Base-by-base conservation (phyloP, 768 basidiomycete species). In the Boletus sp. region DNA sequence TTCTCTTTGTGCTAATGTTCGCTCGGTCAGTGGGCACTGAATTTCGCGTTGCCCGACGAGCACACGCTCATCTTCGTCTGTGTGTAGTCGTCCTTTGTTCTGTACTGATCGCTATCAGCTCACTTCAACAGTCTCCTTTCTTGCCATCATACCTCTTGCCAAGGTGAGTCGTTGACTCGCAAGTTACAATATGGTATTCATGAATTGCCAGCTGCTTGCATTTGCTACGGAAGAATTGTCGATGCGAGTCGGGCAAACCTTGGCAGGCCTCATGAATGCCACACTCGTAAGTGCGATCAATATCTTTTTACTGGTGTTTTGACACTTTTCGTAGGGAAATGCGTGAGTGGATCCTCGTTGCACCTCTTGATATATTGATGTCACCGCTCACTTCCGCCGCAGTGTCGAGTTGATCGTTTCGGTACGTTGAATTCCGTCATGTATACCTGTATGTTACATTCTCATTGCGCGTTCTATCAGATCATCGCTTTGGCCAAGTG, bases 141-240 rank as follows among this genome's bases (percentile, higher is more conserved):
- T 90, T 41, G 83, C 92, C 9, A 94, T 94, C 54, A 80, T 94
- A 55, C 92, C 92, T 7, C 76, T 93, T 6, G 92, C 91, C 38
- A 90, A 91, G 73, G 87, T 87, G 39, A 27, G 49, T 30, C 1
- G 10, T 13, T 27, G 13, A 32, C 34, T 34, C 21, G 30, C 30
- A 1, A 29, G n/a, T 44, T 33, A 7, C 32, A 19, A 8, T 33
- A 7, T 27, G 7, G 33, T 55, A 13, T 59, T 57, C 19, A 63
- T 30, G 9, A 17, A 21, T 38, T 42, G 32, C 2, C 53, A 90
- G 87, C 71, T 93, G 6, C 77, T 93, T 2, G 87, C 85, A 1
- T 93, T 92, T 64, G 90, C 90, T 1, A 94, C 92, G 0, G 92
- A 94, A 54, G 89, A 94, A 59, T 60, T 94, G 17, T 88, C 92